Percentiles rank a stretch among this genome's conserved stretches.
Conservation (phyloP, 2,329 filamentous ascomycete species). For the Cladosporium velox region DNA sequence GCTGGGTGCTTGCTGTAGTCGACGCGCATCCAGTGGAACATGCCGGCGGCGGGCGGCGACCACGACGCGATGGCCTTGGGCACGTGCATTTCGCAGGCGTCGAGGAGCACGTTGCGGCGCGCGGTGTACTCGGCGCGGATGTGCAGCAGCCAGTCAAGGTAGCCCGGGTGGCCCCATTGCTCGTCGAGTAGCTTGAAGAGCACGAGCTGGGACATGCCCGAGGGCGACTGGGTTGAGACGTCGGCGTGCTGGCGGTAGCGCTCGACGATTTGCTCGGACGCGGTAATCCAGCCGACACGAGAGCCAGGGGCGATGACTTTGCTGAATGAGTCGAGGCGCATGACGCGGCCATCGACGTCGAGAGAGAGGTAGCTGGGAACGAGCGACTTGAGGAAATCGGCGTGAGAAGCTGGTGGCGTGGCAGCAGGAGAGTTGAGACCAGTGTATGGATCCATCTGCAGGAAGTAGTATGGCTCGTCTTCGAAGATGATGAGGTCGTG, state of each 20-base stretch:
- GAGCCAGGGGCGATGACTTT: conserved; percentile 90
- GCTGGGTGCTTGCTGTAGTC: conserved; percentile 68
- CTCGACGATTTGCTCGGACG: conserved; percentile 79
- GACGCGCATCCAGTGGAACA: conserved; percentile 86
- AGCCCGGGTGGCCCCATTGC: conserved; percentile 89
- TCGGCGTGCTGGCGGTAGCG: conserved; percentile 81
- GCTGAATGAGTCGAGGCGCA: conserved; percentile 90
- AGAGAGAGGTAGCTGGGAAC: conserved; percentile 79
- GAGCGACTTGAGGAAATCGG: conserved; percentile 72
- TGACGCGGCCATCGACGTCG: conserved; percentile 81
- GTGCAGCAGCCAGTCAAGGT: conserved; percentile 84
- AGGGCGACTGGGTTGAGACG: conserved; percentile 79
- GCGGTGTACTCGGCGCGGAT: conserved; percentile 78
- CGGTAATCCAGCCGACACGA: conserved; percentile 89
- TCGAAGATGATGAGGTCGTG: conserved; percentile 87
- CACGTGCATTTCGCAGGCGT: conserved; percentile 76
- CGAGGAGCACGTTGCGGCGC: conserved; percentile 73
- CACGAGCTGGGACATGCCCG: conserved; percentile 79
- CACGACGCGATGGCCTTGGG: conserved; percentile 75
- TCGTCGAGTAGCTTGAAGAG: conserved; percentile 90
- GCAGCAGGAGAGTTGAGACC: conserved; percentile 53
- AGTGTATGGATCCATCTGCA: conserved; percentile 80
- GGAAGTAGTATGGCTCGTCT: conserved; percentile 93
- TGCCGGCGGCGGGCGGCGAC: conserved; percentile 79
- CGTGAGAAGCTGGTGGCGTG: conserved; percentile 62